phyloP scores from a whole-genome alignment of 2,329 filamentous ascomycete genomes.

The Xylariales sp. region DNA sequence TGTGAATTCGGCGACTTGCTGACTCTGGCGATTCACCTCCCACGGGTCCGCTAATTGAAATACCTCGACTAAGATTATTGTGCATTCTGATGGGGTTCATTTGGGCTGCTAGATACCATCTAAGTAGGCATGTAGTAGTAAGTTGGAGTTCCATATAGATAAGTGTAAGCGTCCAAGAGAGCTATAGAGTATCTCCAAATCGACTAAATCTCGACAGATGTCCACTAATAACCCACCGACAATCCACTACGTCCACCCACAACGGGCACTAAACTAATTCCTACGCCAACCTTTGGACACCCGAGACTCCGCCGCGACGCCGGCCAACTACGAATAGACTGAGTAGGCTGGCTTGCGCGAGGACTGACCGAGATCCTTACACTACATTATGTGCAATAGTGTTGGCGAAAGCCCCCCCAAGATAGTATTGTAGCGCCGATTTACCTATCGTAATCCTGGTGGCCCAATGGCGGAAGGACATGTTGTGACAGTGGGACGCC shows the following conservation, averaged over 20 bases:
- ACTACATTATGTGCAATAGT: background rate
- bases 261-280: slow-evolving; percentile 31
- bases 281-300: background rate
- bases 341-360: background rate
- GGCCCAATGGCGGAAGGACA: background rate
- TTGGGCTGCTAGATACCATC: slow-evolving; percentile 10
- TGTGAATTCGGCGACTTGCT: background rate
- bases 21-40: background rate
- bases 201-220: slow-evolving; percentile 1
- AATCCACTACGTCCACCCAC: slow-evolving; percentile 19
- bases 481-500: background rate
- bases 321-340: background rate
- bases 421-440: no score
- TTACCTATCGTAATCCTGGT: background rate
- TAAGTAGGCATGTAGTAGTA: background rate
- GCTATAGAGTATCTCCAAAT: slow-evolving; percentile 10
- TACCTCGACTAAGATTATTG: background rate
- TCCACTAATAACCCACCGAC: slow-evolving; percentile 15
- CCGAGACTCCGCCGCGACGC: slow-evolving; percentile 5
- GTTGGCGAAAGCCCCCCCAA: background rate
- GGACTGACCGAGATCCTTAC: background rate
- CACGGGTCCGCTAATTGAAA: background rate
- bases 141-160: slow-evolving; percentile 9
- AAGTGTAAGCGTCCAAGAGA: slow-evolving; percentile 5
- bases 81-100: background rate